Percentiles rank a stretch among this genome's conserved stretches.
Evolutionary conservation across 1,284 basidiomycete species (phyloP).

Genomic region (Serendipita sp.): DNA sequence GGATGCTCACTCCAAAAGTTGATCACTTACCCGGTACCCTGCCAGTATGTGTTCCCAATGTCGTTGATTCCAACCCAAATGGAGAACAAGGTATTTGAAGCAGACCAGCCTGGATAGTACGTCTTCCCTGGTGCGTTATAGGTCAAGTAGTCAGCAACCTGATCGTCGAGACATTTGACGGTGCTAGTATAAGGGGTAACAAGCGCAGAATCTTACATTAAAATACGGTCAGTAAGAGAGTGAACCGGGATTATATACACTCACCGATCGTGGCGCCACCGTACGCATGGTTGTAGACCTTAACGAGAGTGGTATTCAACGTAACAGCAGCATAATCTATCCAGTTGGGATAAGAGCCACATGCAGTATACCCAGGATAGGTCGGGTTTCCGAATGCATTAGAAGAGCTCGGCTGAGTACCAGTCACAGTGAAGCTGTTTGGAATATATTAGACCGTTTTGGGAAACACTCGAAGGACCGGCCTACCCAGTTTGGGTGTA

Average conservation of each 20-base stretch:
- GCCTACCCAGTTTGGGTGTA: constrained; percentile 7
- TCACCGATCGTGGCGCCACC: constrained; percentile 44
- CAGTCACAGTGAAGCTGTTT: constrained; percentile 31
- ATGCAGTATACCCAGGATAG: constrained; percentile 40
- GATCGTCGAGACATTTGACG: constrained; percentile 38
- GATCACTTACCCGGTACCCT: constrained; percentile 32
- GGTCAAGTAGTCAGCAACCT: constrained; percentile 30
- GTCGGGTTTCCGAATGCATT: constrained; percentile 46
- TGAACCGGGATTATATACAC: constrained; percentile 15
- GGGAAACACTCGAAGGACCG: background rate
- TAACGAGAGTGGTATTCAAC: constrained; percentile 36
- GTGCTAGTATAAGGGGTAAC: constrained; percentile 35
- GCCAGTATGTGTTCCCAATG: constrained; percentile 40
- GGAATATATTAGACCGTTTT: constrained; percentile 27
- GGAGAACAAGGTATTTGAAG: constrained; percentile 37
- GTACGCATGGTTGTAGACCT: constrained; percentile 45
- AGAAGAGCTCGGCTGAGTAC: constrained; percentile 27
- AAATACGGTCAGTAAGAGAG: background rate
- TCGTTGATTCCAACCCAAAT: constrained; percentile 52
- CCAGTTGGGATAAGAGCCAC: constrained; percentile 40
- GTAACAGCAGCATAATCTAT: constrained; percentile 35
- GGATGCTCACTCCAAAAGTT: background rate
- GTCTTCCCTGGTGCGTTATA: background rate
- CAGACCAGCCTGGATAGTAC: constrained; percentile 27
- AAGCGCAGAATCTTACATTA: background rate